phyloP scores from a whole-genome alignment of 768 basidiomycete genomes.

The Boletales sp. region DNA sequence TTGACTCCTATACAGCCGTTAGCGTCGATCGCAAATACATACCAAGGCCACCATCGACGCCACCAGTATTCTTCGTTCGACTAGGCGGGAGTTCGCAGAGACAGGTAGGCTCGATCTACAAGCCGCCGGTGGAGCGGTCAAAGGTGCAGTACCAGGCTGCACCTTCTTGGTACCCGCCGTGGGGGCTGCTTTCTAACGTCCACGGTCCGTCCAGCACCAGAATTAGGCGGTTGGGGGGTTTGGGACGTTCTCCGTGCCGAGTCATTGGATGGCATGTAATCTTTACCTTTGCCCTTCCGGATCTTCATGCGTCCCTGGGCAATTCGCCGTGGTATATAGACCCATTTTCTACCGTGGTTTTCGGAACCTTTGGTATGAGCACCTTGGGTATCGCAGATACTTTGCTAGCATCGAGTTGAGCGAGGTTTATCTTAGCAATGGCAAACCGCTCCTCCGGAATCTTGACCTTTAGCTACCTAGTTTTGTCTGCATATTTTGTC shows the following conservation, averaged over 20 bases:
- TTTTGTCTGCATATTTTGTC: too few relatives aligned
- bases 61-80: background rate
- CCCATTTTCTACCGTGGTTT: too few relatives aligned
- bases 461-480: too few relatives aligned
- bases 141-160: conserved; percentile 5
- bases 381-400: conserved; percentile 4
- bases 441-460: background rate
- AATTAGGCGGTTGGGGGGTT: background rate
- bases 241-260: conserved; percentile 1
- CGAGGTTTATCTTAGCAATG: background rate
- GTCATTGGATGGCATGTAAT: conserved; percentile 9
- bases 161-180: conserved; percentile 5
- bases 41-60: background rate
- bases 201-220: conserved; percentile 1
- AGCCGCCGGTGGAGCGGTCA: background rate
- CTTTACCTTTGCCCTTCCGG: conserved; percentile 6
- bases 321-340: too few relatives aligned
- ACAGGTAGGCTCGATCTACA: conserved; percentile 12
- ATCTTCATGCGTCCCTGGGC: conserved; percentile 2
- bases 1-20: conserved; percentile 8
- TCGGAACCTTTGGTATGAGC: background rate
- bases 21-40: background rate
- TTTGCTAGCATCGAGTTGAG: conserved; percentile 8
- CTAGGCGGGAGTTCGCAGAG: conserved; percentile 3
- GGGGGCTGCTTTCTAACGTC: conserved; percentile 1